phyloP scores from a whole-genome alignment of 2,329 filamentous ascomycete species.

The Rutstroemia sp. region DNA sequence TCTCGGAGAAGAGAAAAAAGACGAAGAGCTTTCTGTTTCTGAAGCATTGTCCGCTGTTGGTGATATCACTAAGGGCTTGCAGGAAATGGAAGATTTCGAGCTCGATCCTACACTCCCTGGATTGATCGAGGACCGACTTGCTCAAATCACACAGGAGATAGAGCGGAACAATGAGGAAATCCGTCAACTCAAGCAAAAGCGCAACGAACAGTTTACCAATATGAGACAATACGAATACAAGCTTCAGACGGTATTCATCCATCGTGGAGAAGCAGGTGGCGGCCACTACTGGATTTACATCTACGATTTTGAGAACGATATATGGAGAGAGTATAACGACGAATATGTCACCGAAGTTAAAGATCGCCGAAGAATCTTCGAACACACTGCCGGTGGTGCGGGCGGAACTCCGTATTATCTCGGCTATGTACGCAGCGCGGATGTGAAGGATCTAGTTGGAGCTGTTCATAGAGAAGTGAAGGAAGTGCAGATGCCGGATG shows the following conservation, averaged over 20 bases:
- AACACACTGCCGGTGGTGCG: constrained; percentile 48
- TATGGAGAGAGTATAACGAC: constrained; percentile 96
- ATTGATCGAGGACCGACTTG: constrained; percentile 38
- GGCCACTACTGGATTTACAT: constrained; percentile 97
- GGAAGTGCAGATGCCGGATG: constrained; percentile 12
- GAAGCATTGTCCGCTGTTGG: constrained; percentile 28
- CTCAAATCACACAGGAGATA: constrained; percentile 39
- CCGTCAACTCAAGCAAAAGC: constrained; percentile 32
- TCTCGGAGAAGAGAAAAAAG: constrained; percentile 14
- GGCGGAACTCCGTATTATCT: constrained; percentile 76
- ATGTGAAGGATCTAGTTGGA: constrained; percentile 51
- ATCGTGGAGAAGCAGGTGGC: constrained; percentile 62
- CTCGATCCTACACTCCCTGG: constrained; percentile 35
- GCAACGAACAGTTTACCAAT: constrained; percentile 50
- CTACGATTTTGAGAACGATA: constrained; percentile 69
- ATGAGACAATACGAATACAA: constrained; percentile 65
- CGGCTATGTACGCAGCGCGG: constrained; percentile 68
- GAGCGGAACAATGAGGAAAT: constrained; percentile 40
- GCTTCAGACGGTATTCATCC: constrained; percentile 88
- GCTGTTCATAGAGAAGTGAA: constrained; percentile 42
- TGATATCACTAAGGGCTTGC: constrained; percentile 37
- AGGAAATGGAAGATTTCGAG: constrained; percentile 36
- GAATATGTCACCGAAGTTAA: constrained; percentile 64
- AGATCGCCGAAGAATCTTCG: constrained; percentile 61
- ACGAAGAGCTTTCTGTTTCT: constrained; percentile 20